A percentile compares a stretch with the other conserved stretches of the same genome.
phyloP scores from a whole-genome alignment of 2,329 filamentous ascomycete species.

The Mariannaea elegans region DNA sequence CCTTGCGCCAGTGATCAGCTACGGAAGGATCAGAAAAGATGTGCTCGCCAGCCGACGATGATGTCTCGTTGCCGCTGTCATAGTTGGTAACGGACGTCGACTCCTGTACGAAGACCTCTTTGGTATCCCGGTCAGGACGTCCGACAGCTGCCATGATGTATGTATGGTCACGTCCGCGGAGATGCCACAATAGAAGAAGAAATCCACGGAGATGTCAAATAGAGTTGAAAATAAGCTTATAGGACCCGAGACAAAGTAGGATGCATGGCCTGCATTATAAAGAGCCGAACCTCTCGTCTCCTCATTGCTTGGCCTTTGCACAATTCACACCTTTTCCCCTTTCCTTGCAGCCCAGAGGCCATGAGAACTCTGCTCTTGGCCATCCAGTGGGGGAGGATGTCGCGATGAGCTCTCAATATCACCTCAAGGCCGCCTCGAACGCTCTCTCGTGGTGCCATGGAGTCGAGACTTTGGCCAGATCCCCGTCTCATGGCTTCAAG shows the following conservation, averaged over 20 bases:
- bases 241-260: conserved; percentile 29
- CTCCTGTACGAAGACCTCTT: conserved; percentile 23
- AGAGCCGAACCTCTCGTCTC: conserved; percentile 2
- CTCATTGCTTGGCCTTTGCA: background rate
- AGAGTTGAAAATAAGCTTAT: conserved; percentile 13
- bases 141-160: conserved; percentile 26
- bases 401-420: conserved; percentile 36
- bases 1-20: conserved; percentile 60
- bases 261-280: conserved; percentile 37
- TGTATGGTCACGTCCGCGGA: background rate
- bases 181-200: conserved; percentile 1
- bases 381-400: conserved; percentile 28
- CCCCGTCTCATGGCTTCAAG: background rate
- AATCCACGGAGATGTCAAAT: conserved; percentile 20
- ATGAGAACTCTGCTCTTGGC: conserved; percentile 8
- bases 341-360: background rate
- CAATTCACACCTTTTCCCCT: background rate
- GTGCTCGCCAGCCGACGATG: conserved; percentile 44
- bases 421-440: conserved; percentile 30
- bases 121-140: conserved; percentile 21
- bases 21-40: conserved; percentile 60
- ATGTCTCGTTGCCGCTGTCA: conserved; percentile 36
- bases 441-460: conserved; percentile 2
- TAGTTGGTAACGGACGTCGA: conserved; percentile 12
- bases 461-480: background rate